A percentile compares a stretch with the other conserved stretches of the same genome.
Evolutionary conservation across 768 basidiomycete species (phyloP).

Genomic region (Pleurotus platypus): DNA sequence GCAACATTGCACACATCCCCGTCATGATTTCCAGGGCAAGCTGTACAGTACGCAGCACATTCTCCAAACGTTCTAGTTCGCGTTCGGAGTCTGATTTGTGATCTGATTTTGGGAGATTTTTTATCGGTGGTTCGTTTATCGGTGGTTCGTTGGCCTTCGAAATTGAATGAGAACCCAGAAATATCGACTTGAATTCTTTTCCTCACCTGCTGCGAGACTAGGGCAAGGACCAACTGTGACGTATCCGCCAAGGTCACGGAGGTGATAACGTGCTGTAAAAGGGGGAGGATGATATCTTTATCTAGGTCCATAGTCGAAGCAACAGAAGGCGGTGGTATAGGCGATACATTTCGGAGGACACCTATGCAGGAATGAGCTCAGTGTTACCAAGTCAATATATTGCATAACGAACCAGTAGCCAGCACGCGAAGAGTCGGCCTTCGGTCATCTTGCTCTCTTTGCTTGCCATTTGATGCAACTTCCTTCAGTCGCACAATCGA

Average conservation of each 20-base stretch:
- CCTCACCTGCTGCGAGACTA: conserved; percentile 4
- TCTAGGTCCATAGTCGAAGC: conserved; percentile 66
- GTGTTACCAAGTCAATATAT: too few species aligned
- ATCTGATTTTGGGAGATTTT: conserved; percentile 70
- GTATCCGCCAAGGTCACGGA: conserved; percentile 52
- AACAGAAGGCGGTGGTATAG: conserved; percentile 65
- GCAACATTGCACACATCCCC: conserved; percentile 81
- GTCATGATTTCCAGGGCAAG: conserved; percentile 88
- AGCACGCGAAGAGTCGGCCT: conserved; percentile 57
- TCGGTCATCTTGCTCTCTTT: conserved; percentile 47
- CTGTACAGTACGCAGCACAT: conserved; percentile 66
- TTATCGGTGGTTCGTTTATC: conserved; percentile 55
- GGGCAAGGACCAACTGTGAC: conserved; percentile 28
- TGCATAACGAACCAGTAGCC: conserved; percentile 49
- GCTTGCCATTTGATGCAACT: conserved; percentile 30
- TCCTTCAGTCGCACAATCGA: conserved; percentile 44
- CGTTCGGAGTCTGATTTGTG: conserved; percentile 67
- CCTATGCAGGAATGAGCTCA: conserved; percentile 35
- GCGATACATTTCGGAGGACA: conserved; percentile 72
- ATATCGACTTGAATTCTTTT: background rate
- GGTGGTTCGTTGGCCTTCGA: conserved; percentile 44
- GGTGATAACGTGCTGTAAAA: conserved; percentile 63
- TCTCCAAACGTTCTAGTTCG: conserved; percentile 73
- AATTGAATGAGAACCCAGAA: background rate
- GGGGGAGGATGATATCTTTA: conserved; percentile 67